Conservation (phyloP, 768 basidiomycete species). For the Lentinula sp. region DNA sequence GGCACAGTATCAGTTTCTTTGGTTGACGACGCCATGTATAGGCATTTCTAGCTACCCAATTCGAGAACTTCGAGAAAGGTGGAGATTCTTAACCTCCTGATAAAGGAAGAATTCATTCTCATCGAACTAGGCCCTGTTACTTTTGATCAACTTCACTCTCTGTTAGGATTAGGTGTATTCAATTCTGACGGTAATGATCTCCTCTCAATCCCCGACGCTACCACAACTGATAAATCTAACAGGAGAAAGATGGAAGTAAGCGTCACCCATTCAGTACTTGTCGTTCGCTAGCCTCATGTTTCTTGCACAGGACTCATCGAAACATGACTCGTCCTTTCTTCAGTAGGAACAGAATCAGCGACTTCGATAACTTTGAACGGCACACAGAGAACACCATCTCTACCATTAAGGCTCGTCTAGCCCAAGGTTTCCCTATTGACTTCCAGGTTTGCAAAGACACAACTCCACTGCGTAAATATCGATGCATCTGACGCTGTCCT, state of each 20-base stretch:
- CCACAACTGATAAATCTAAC: neutral
- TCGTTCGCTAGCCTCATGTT: constrained; percentile 23
- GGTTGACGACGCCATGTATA: neutral
- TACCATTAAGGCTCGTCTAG: constrained; percentile 34
- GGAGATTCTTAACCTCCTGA: neutral
- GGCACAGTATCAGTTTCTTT: neutral
- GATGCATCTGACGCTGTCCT: too few species aligned
- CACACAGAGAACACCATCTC: constrained; percentile 42
- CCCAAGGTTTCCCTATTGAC: constrained; percentile 45
- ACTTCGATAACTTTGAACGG: constrained; percentile 38
- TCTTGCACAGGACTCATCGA: constrained; percentile 32
- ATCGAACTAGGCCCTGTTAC: constrained; percentile 12
- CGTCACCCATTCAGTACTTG: neutral
- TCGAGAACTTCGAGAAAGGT: constrained; percentile 30
- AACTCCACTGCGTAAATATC: neutral
- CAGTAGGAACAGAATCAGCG: constrained; percentile 24
- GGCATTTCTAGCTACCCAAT: constrained; percentile 32
- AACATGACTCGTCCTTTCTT: constrained; percentile 43
- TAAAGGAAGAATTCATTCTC: neutral
- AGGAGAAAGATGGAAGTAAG: constrained; percentile 57
- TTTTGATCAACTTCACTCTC: constrained; percentile 13
- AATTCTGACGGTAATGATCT: constrained; percentile 17
- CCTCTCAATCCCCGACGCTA: neutral
- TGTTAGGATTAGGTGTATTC: constrained; percentile 57
- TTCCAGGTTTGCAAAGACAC: constrained; percentile 37